Percentiles rank a stretch among this genome's conserved stretches.
Evolutionary conservation across 352 stramenopile genomes (phyloP).

Genomic region (Globisporangium middletonii): DNA sequence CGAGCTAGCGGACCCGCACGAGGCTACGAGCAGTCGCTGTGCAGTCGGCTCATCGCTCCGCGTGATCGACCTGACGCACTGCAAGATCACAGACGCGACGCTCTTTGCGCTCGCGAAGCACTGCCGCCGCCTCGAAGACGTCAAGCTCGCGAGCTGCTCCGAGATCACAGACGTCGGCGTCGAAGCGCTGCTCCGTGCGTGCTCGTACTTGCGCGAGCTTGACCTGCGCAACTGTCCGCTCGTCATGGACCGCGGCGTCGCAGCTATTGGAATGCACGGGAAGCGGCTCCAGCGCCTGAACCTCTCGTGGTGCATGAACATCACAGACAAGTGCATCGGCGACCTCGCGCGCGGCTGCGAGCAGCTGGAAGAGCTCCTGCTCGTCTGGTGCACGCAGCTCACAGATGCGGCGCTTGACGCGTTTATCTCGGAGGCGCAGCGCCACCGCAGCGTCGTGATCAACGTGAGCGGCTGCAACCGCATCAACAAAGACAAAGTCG

Average conservation of each 20-base stretch:
- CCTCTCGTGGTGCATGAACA: constrained; percentile 86
- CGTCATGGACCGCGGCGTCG: constrained; percentile 69
- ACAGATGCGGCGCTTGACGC: constrained; percentile 59
- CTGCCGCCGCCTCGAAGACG: constrained; percentile 55
- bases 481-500: constrained; percentile 32
- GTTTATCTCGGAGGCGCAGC: constrained; percentile 23
- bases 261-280: constrained; percentile 40
- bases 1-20: constrained; percentile 8
- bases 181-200: constrained; percentile 51
- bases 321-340: constrained; percentile 79
- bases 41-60: constrained; percentile 41
- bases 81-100: constrained; percentile 58
- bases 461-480: constrained; percentile 69
- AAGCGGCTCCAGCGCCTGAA: constrained; percentile 62
- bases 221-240: constrained; percentile 79
- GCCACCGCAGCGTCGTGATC: constrained; percentile 25
- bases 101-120: constrained; percentile 56
- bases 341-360: constrained; percentile 58
- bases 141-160: constrained; percentile 71
- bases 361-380: constrained; percentile 50
- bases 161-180: constrained; percentile 76
- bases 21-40: constrained; percentile 36
- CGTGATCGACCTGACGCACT: constrained; percentile 68
- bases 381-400: constrained; percentile 84
- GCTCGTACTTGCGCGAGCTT: constrained; percentile 40